Evolutionary conservation across 2,329 filamentous ascomycete genomes (phyloP), one percentile per base, ranked within the genome.

Genomic region (Aspergillus brasiliensis): DNA sequence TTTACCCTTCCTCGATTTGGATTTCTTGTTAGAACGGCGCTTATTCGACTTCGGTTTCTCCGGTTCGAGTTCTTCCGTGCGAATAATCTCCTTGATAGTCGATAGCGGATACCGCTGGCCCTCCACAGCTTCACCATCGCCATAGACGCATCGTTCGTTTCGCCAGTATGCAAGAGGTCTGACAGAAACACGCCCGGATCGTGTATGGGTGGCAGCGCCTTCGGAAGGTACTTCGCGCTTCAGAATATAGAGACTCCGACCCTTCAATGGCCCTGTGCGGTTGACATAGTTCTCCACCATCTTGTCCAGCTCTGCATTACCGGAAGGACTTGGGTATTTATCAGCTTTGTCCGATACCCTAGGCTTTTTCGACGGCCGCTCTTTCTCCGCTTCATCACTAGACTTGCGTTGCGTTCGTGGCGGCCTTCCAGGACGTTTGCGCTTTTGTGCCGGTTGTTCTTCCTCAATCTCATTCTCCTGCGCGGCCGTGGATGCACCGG

Each of bases 91-190:
- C 70, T 91, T 90, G 67, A 94, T 88, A 11, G 84, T 88, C 1
- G 86, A 84, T 51, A 91, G 74, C n/a, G 88, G 79, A 66, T 90
- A 88, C 42, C 79, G 72, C 49, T 82, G 81, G n/a, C 82, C 82
- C 59, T 79, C 75, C 57, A 84, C 84, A 27, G 79, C 78, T 51
- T 87, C 86, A 23, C 86, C 84, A 17, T 84, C 81, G 54, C 88
- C 87, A 69, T 88, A 91, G 21, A 92, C 85, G 49, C 90, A 86
- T 56, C 85, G 86, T 73, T 98, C 94, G 65, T 92, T 92, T 68
- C 88, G 88, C 94, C 94, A 98, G 73, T 85, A 96, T 25, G 91
- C 87, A 34, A 97, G 78, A 0, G 93, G 95, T 61, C 86, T 86
- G 62, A 91, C 88, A 8, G 91, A 91, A 55, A 87, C 86, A 58